Percentiles rank a stretch among this genome's conserved stretches.
Conservation (phyloP, 2,329 filamentous ascomycete genomes). For the Pseudogymnoascus sp. region DNA sequence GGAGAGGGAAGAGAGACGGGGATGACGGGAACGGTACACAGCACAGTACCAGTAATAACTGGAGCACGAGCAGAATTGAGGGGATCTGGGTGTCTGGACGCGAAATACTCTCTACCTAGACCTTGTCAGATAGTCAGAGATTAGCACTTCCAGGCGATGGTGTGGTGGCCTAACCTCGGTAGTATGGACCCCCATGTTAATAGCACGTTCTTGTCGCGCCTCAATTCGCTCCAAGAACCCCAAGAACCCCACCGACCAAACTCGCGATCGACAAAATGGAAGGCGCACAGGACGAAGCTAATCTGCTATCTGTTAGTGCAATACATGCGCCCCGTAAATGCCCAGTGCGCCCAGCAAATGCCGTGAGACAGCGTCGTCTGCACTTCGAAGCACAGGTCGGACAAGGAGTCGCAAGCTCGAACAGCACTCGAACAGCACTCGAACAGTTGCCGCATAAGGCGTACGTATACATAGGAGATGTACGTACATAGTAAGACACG, state of each 20-base stretch:
- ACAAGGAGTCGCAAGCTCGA: background rate
- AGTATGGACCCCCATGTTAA: background rate
- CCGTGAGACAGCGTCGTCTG: background rate
- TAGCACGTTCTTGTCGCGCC: background rate
- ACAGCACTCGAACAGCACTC: background rate
- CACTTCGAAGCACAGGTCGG: background rate
- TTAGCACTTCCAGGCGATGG: background rate
- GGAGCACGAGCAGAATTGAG: background rate
- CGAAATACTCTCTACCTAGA: background rate
- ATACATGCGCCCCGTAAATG: background rate
- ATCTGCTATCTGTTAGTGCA: background rate
- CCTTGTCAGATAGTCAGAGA: background rate
- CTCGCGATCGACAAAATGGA: conserved; percentile 1
- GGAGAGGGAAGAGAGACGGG: background rate
- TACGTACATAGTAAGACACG: background rate
- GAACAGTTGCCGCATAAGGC: background rate
- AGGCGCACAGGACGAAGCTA: background rate
- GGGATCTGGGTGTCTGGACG: background rate
- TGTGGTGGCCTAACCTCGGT: background rate
- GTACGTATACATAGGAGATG: background rate
- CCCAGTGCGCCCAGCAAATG: background rate
- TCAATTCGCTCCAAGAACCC: background rate
- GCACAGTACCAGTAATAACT: no score
- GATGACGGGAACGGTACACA: background rate
- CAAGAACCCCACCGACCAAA: background rate